phyloP scores from a whole-genome alignment of 768 basidiomycete species.

The Kwoniella europaea region DNA sequence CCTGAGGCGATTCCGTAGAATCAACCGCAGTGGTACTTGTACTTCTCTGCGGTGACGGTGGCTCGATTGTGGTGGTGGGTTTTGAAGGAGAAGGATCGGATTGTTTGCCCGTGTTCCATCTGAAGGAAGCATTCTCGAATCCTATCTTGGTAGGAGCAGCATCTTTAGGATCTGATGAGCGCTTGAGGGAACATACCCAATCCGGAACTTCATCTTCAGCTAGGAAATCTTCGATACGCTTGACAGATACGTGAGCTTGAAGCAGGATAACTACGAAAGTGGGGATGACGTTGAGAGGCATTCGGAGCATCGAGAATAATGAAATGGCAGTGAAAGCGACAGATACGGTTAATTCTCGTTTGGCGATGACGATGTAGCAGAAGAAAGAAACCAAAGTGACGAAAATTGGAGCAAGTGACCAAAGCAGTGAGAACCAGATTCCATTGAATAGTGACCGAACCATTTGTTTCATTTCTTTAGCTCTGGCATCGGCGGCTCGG shows the following conservation, averaged over 20 bases:
- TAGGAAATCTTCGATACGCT: conserved; percentile 71
- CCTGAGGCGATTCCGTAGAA: conserved; percentile 3
- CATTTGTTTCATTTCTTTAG: conserved; percentile 71
- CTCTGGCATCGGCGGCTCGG: conserved; percentile 64
- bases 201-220: conserved; percentile 75
- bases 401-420: conserved; percentile 76
- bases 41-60: conserved; percentile 9
- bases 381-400: conserved; percentile 82
- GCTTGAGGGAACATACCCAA: conserved; percentile 71
- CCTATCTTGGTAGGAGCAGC: conserved; percentile 61
- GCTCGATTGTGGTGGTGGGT: conserved; percentile 5
- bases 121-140: conserved; percentile 67
- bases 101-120: conserved; percentile 65
- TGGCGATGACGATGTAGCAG: conserved; percentile 72
- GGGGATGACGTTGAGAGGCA: conserved; percentile 78
- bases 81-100: conserved; percentile 55
- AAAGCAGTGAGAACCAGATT: conserved; percentile 72
- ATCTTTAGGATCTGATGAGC: conserved; percentile 48
- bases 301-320: conserved; percentile 77
- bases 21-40: conserved; percentile 32
- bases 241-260: conserved; percentile 69
- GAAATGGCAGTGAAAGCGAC: conserved; percentile 88
- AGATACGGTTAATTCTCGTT: conserved; percentile 74
- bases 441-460: conserved; percentile 67
- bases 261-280: conserved; percentile 69